A percentile compares a stretch with the other conserved stretches of the same genome.
phyloP scores from a whole-genome alignment of 768 basidiomycete genomes.

The Lepiota brunneoincarnata region DNA sequence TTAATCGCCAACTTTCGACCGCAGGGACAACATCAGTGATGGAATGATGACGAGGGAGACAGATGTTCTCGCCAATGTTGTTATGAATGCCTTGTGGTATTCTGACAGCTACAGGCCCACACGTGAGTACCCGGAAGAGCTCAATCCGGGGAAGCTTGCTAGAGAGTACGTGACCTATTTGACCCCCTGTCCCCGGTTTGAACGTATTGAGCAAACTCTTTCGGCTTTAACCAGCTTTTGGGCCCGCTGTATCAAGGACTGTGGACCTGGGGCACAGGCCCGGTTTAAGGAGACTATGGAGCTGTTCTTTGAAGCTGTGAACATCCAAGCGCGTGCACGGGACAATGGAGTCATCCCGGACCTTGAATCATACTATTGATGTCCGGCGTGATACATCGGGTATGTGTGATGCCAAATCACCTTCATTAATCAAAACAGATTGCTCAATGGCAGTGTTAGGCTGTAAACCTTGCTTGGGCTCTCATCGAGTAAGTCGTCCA shows the following conservation, averaged over 20 bases:
- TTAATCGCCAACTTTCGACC: constrained; percentile 11
- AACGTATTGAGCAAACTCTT: background rate
- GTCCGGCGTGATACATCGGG: constrained; percentile 75
- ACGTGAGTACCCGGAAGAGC: constrained; percentile 39
- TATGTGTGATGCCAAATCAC: constrained; percentile 17
- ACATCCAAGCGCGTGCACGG: constrained; percentile 59
- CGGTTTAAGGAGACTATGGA: constrained; percentile 72
- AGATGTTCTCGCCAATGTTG: constrained; percentile 53
- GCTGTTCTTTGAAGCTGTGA: constrained; percentile 67
- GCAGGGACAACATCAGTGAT: constrained; percentile 72
- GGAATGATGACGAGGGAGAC: constrained; percentile 70
- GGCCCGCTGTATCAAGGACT: constrained; percentile 57
- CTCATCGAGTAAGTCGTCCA: constrained; percentile 56
- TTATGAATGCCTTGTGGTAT: constrained; percentile 71
- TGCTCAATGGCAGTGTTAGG: constrained; percentile 23
- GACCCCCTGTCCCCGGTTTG: constrained; percentile 4
- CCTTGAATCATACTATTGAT: constrained; percentile 70
- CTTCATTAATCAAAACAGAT: background rate
- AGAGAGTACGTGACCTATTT: constrained; percentile 51
- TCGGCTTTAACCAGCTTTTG: constrained; percentile 51
- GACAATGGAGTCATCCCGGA: constrained; percentile 54
- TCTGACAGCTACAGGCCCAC: constrained; percentile 51
- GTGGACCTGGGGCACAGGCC: constrained; percentile 53
- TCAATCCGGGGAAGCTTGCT: constrained; percentile 61
- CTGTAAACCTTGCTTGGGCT: constrained; percentile 74